Evolutionary conservation across 805 yeast species (phyloP).

Genomic region (Ogataea ramenticola): DNA sequence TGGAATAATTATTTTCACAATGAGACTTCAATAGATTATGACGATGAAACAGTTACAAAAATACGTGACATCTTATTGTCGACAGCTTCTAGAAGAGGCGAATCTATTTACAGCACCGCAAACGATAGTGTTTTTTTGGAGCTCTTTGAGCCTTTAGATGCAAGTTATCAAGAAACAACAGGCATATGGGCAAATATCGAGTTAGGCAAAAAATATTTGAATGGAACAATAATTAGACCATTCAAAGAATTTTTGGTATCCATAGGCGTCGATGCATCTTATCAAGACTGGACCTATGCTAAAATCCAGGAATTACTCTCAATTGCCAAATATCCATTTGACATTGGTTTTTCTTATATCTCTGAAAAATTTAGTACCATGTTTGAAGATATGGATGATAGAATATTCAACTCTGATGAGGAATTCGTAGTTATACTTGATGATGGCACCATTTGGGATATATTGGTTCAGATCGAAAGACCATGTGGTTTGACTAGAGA

Average conservation of each 20-base stretch:
- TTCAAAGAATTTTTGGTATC: too few relatives aligned
- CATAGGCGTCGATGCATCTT: too few relatives aligned
- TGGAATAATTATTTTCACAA: neutral
- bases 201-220: too few relatives aligned
- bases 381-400: neutral
- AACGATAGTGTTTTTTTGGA: too few relatives aligned
- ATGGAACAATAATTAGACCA: neutral
- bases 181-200: neutral
- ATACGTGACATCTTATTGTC: neutral
- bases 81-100: neutral
- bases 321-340: too few relatives aligned
- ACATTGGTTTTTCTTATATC: too few relatives aligned
- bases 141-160: neutral
- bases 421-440: neutral
- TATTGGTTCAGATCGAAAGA: neutral
- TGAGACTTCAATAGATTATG: neutral
- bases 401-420: neutral
- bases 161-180: too few relatives aligned
- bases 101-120: neutral
- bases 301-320: too few relatives aligned
- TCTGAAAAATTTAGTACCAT: too few relatives aligned
- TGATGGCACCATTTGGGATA: neutral
- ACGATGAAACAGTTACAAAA: neutral
- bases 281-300: too few relatives aligned
- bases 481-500: neutral